Evolutionary conservation across 768 basidiomycete genomes (phyloP).

Genomic region (Russula abietina): DNA sequence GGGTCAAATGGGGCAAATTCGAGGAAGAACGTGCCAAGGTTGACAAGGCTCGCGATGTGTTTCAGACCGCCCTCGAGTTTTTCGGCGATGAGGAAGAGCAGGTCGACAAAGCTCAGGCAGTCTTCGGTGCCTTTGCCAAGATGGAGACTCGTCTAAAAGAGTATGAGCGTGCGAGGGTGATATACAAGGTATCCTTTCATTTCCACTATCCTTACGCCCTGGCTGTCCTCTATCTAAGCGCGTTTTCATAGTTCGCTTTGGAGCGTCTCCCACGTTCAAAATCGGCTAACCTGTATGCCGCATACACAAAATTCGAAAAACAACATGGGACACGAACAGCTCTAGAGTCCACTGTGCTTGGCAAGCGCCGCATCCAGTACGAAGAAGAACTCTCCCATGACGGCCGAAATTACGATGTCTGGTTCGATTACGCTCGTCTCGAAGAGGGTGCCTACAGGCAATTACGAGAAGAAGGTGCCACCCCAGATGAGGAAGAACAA

Average conservation of each 20-base stretch:
- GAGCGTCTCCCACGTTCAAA: conserved; percentile 89
- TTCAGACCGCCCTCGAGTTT: conserved; percentile 61
- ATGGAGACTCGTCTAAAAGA: conserved; percentile 98
- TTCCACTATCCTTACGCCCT: background rate
- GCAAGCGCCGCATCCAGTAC: conserved; percentile 97
- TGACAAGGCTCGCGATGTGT: conserved; percentile 61
- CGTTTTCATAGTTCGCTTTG: conserved; percentile 72
- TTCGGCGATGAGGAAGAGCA: conserved; percentile 59
- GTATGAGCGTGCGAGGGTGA: conserved; percentile 92
- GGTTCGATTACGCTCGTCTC: conserved; percentile 94
- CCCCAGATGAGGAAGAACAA: conserved; percentile 60
- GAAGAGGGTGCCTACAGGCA: conserved; percentile 85
- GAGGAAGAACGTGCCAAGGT: conserved; percentile 55
- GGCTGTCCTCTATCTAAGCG: background rate
- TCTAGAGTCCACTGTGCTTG: conserved; percentile 89
- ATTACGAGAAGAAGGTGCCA: conserved; percentile 67
- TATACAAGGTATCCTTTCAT: conserved; percentile 77
- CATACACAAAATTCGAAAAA: conserved; percentile 97
- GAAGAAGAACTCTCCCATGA: conserved; percentile 93
- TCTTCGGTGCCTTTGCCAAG: conserved; percentile 89
- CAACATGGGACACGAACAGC: conserved; percentile 87
- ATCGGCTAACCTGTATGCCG: conserved; percentile 78
- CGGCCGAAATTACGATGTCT: conserved; percentile 91
- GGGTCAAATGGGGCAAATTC: conserved; percentile 62
- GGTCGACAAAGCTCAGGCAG: conserved; percentile 78